Evolutionary conservation across 768 basidiomycete genomes (phyloP).

Genomic region (Leucogyrophana mollusca): DNA sequence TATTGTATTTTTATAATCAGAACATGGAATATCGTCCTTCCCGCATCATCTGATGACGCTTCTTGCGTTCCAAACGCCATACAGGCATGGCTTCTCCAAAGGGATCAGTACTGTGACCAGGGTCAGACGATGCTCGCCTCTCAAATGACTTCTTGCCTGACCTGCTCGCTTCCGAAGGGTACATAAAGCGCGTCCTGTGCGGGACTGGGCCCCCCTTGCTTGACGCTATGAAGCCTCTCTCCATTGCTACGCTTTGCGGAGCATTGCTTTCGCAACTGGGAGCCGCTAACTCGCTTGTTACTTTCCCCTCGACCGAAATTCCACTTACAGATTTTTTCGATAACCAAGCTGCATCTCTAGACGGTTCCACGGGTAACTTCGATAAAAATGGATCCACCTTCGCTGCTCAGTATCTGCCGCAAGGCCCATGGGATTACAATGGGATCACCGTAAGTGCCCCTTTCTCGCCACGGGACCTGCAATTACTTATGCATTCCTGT

Average conservation of each 20-base stretch:
- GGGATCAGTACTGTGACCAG: not conserved
- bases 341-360: constrained; percentile 42
- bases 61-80: not conserved
- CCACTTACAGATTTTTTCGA: constrained; percentile 32
- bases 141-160: constrained; percentile 2
- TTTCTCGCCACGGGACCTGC: not conserved
- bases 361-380: constrained; percentile 39
- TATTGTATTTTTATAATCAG: too few species aligned
- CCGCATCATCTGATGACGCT: not conserved
- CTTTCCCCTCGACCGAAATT: constrained; percentile 33
- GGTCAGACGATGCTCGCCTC: constrained; percentile 12
- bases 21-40: not conserved
- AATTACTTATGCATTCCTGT: not conserved
- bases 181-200: constrained; percentile 7
- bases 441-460: constrained; percentile 34
- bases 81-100: not conserved
- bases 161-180: constrained; percentile 3
- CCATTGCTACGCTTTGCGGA: constrained; percentile 20
- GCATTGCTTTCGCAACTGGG: constrained; percentile 18
- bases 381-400: constrained; percentile 39
- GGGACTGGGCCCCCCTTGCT: constrained; percentile 1
- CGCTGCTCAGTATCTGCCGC: constrained; percentile 38
- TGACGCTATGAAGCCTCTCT: constrained; percentile 14
- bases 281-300: constrained; percentile 8
- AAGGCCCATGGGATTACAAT: constrained; percentile 36